Evolutionary conservation across 495 filamentous ascomycete genomes (phyloP), one percentile per base, ranked within the genome.

Genomic region (Neurospora terricola): DNA sequence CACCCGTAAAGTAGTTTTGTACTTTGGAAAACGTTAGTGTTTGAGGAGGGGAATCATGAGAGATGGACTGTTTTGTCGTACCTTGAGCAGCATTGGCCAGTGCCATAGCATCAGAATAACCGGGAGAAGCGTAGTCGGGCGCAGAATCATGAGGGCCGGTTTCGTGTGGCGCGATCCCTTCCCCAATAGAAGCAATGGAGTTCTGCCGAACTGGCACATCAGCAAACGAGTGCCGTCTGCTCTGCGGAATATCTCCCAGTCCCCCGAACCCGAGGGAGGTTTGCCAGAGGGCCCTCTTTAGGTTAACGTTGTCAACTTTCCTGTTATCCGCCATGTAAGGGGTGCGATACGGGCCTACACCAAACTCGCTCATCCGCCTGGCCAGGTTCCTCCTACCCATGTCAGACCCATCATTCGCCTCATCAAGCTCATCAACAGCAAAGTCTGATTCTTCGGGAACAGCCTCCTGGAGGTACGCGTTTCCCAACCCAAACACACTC

Each of bases 151-250:
- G 82, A 27, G 80, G 78, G 8, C 78, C 78, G n/a, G 77, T 71
- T 10, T 87, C 83, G 30, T 85, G 83, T 16, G 83, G 76, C 14
- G 79, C 80, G 11, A 83, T 81, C 6, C 85, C 80, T 42, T 93
- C 91, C 54, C 85, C 84, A 70, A 87, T 81, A 27, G 91, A 91
- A 72, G 90, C 86, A 70, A 93, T 86, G 4, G 92, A 94, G 12
- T 83, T 84, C 75, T 93, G 90, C 38, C 92, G 90, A 21, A 92
- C 87, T 45, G 82, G 82, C 37, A 87, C 83, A 78, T 95, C 93
- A n/a, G 94, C 95, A 80, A 99, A 97, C n/a, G 96, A 98, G 81
- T 99, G 96, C 4, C 96, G 91, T 69, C 96, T 89, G 78, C 95
- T 97, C 75, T 98, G 94, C 38, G 92, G 88, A 21, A 90, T 83